Conservation (phyloP, 2,329 filamentous ascomycete genomes). For the Helotiales sp. region DNA sequence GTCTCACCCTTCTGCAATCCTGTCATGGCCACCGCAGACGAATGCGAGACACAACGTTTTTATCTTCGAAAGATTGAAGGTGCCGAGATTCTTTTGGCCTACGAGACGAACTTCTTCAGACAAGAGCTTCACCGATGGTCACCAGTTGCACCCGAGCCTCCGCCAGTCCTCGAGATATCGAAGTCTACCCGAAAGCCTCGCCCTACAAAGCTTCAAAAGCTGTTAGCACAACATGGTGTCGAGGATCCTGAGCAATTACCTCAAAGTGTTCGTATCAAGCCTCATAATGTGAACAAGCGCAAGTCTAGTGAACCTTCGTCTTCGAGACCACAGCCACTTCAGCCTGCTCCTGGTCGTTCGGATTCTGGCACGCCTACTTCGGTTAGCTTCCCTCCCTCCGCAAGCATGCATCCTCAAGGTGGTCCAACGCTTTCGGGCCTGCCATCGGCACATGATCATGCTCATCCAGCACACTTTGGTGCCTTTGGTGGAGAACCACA, state of each 20-base stretch:
- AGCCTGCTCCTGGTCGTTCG: constrained; percentile 34
- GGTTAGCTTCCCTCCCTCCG: constrained; percentile 26
- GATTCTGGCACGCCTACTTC: constrained; percentile 33
- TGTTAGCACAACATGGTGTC: constrained; percentile 85
- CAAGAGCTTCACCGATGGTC: constrained; percentile 95
- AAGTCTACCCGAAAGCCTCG: constrained; percentile 92
- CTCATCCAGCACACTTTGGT: constrained; percentile 29
- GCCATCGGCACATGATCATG: constrained; percentile 27
- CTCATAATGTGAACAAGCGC: constrained; percentile 34
- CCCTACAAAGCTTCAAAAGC: constrained; percentile 94
- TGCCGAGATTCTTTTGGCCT: constrained; percentile 85
- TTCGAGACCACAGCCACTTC: constrained; percentile 29
- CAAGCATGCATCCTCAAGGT: constrained; percentile 24
- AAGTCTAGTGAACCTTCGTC: constrained; percentile 35
- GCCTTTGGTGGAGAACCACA: constrained; percentile 28
- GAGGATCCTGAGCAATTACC: constrained; percentile 90
- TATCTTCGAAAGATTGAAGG: constrained; percentile 97
- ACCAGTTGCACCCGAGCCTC: constrained; percentile 81
- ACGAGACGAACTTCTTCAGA: constrained; percentile 97
- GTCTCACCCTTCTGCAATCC: constrained; percentile 80
- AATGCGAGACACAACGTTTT: constrained; percentile 88
- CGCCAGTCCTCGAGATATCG: constrained; percentile 82
- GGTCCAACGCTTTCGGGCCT: constrained; percentile 31
- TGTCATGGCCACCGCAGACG: constrained; percentile 76
- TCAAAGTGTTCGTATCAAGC: constrained; percentile 52